Conservation (phyloP, 2,329 filamentous ascomycete genomes). For the Colletotrichum liaoningense region DNA sequence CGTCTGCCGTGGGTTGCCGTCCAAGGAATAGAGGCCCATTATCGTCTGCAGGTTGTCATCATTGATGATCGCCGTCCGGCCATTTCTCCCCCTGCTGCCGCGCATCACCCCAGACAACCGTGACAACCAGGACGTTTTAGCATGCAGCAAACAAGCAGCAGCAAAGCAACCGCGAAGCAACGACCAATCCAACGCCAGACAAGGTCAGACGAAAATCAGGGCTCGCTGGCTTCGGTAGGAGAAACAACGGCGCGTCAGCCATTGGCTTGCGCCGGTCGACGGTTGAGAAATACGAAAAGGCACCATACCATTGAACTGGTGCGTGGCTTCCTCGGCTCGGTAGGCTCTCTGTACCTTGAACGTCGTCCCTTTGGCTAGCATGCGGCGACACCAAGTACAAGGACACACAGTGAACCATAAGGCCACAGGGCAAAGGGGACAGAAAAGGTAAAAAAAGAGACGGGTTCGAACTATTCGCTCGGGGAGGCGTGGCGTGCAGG, state of each 20-base stretch:
- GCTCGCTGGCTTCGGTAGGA: constrained; percentile 1
- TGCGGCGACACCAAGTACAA: background rate
- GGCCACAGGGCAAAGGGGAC: background rate
- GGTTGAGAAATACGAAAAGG: background rate
- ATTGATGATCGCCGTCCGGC: constrained; percentile 23
- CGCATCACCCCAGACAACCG: constrained; percentile 35
- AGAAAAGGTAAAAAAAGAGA: constrained; percentile 14
- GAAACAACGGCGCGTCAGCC: constrained; percentile 8
- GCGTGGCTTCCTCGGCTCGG: background rate
- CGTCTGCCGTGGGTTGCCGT: background rate
- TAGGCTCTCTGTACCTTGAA: background rate
- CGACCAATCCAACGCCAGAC: background rate
- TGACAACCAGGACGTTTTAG: background rate
- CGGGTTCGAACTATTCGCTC: constrained; percentile 25
- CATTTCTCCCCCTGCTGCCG: constrained; percentile 13
- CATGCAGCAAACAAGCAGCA: constrained; percentile 16
- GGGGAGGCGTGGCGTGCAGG: constrained; percentile 34
- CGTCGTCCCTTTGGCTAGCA: background rate
- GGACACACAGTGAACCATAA: background rate
- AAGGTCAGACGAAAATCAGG: background rate
- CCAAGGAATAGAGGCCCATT: constrained; percentile 31
- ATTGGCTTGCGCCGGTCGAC: background rate
- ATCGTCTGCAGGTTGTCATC: constrained; percentile 32
- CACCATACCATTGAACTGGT: background rate
- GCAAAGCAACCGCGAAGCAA: constrained; percentile 5